Evolutionary conservation across 495 filamentous ascomycete genomes (phyloP).

Genomic region (Penicillium arizonense): DNA sequence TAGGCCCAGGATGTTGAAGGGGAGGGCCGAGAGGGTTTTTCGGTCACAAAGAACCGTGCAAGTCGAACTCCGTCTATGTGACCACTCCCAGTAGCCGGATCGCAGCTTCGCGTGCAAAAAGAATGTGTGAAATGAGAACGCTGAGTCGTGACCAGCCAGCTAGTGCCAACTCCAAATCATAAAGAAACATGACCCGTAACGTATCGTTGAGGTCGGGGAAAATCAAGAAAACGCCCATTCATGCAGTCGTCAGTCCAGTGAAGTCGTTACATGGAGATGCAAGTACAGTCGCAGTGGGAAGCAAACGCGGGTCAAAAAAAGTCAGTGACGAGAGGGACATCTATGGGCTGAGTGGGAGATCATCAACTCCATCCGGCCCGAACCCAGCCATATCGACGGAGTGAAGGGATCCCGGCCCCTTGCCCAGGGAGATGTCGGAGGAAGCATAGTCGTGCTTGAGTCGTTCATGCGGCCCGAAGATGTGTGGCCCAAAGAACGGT

Average conservation of each 20-base stretch:
- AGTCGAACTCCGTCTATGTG: conserved; percentile 9
- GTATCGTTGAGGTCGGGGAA: conserved; percentile 23
- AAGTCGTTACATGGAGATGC: conserved; percentile 47
- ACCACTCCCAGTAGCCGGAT: conserved; percentile 4
- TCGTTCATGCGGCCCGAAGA: conserved; percentile 41
- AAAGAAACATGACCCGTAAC: conserved; percentile 28
- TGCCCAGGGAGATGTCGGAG: conserved; percentile 46
- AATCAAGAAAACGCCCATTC: conserved; percentile 45
- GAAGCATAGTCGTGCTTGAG: conserved; percentile 52
- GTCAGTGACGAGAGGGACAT: conserved; percentile 1
- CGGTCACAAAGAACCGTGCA: conserved; percentile 10
- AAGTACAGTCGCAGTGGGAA: conserved; percentile 28
- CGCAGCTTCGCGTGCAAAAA: no score
- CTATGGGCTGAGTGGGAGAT: conserved; percentile 45
- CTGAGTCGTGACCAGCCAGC: conserved; percentile 39
- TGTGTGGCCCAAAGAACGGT: conserved; percentile 47
- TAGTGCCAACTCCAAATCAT: conserved; percentile 35
- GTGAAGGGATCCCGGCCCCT: conserved; percentile 45
- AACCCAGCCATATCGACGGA: conserved; percentile 52
- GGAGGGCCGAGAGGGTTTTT: conserved; percentile 11
- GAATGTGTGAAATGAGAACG: conserved; percentile 13
- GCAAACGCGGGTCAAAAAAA: conserved; percentile 10
- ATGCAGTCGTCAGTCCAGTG: conserved; percentile 48
- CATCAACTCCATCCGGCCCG: conserved; percentile 41
- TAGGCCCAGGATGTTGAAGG: conserved; percentile 21